Percentiles rank a stretch among this genome's conserved stretches.
Conservation (phyloP, 163 green algal genomes). For the Prototheca cutis region DNA sequence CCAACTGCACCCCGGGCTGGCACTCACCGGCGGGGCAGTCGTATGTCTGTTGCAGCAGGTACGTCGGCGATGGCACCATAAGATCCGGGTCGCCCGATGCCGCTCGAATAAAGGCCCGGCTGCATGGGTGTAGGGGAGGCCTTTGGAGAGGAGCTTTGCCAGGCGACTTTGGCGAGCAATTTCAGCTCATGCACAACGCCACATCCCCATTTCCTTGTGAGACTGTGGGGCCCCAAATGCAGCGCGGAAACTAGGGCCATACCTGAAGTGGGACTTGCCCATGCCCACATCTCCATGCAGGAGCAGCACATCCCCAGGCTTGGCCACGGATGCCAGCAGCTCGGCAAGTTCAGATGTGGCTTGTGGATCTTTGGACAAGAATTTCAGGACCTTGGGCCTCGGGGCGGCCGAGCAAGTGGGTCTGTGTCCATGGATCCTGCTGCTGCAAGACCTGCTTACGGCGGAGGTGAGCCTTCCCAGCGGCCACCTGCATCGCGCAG, state of each 20-base stretch:
- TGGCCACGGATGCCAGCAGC: slow-evolving; percentile 9
- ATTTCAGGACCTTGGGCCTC: too few species aligned
- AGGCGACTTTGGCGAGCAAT: too few species aligned
- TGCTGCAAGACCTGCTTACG: too few species aligned
- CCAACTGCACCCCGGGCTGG: too few species aligned
- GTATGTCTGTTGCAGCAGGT: slow-evolving; percentile 78
- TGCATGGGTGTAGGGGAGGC: slow-evolving; percentile 17
- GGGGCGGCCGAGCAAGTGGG: too few species aligned
- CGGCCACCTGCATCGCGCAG: too few species aligned
- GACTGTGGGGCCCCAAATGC: not conserved
- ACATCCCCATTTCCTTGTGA: too few species aligned
- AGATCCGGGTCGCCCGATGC: slow-evolving; percentile 45
- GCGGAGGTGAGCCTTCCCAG: too few species aligned
- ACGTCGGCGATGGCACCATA: slow-evolving; percentile 75
- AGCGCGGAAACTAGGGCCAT: not conserved
- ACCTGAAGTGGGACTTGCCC: slow-evolving; percentile 76
- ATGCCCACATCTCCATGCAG: slow-evolving; percentile 66
- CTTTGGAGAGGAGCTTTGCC: too few species aligned
- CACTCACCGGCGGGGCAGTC: too few species aligned
- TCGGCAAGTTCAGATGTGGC: slow-evolving; percentile 22
- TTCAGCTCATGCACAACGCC: too few species aligned
- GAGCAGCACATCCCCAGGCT: slow-evolving; percentile 52
- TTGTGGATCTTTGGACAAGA: slow-evolving; percentile 9
- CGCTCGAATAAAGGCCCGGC: slow-evolving; percentile 65
- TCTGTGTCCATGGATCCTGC: too few species aligned